Conservation (phyloP, 495 filamentous ascomycete species). For the Xylaria bambusicola region DNA sequence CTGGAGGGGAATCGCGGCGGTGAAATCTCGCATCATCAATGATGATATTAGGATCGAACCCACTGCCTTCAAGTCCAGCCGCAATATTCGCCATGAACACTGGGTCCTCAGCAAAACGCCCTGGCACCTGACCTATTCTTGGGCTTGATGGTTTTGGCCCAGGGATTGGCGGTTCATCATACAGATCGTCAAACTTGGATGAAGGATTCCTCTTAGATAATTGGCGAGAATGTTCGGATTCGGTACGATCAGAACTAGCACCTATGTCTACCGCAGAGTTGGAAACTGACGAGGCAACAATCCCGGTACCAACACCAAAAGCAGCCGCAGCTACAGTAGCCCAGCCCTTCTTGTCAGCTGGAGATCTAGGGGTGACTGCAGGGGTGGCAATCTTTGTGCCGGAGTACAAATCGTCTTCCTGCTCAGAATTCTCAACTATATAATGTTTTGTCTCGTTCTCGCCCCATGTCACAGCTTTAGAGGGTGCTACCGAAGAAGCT, state of each 20-base stretch:
- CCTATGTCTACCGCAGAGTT: conserved; percentile 18
- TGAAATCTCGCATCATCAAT: conserved; percentile 65
- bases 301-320: conserved; percentile 33
- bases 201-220: conserved; percentile 24
- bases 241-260: conserved; percentile 18
- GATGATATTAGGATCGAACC: conserved; percentile 72
- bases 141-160: conserved; percentile 42
- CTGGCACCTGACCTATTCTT: conserved; percentile 43
- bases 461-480: conserved; percentile 61
- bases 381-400: conserved; percentile 27
- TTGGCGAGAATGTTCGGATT: conserved; percentile 24
- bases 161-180: conserved; percentile 37
- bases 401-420: conserved; percentile 30
- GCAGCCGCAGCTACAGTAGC: conserved; percentile 43
- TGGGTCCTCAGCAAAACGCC: conserved; percentile 59
- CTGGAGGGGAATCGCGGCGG: conserved; percentile 64
- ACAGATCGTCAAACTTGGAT: conserved; percentile 22
- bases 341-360: conserved; percentile 40
- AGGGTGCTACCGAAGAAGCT: conserved; percentile 30
- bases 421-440: conserved; percentile 57
- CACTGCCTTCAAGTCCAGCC: conserved; percentile 65
- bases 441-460: conserved; percentile 63
- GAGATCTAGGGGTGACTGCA: conserved; percentile 30
- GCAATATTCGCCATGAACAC: conserved; percentile 72
- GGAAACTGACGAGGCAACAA: conserved; percentile 27